Conservation (phyloP, 176 grass and related monocot genomes). For the Otatea glauca region DNA sequence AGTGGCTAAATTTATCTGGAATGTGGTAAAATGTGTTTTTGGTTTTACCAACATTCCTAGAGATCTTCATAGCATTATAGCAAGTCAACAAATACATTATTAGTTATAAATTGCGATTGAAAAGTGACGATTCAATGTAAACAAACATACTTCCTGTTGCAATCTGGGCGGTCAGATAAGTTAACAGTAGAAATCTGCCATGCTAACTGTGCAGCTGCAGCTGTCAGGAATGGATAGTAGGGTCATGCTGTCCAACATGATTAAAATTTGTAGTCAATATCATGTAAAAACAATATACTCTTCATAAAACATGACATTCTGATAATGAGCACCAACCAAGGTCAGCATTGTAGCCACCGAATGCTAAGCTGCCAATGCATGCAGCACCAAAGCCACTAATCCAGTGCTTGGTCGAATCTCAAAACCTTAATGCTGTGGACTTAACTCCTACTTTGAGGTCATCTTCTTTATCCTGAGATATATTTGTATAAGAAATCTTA, state of each 20-base stretch:
- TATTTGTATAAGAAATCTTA: neutral
- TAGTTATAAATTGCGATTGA: neutral
- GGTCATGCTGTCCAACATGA: conserved; percentile 71
- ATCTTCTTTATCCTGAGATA: conserved; percentile 85
- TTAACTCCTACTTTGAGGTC: conserved; percentile 84
- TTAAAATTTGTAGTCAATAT: conserved; percentile 34
- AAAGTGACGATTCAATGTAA: neutral
- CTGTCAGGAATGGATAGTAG: conserved; percentile 72
- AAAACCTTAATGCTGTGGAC: conserved; percentile 89
- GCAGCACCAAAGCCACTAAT: conserved; percentile 67
- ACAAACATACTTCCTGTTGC: conserved; percentile 76
- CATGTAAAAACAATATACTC: neutral
- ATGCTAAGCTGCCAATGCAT: conserved; percentile 63
- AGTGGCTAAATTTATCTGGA: no score
- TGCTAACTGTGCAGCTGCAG: conserved; percentile 62
- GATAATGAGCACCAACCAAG: conserved; percentile 56
- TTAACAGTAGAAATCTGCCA: conserved; percentile 86
- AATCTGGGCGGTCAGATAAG: conserved; percentile 64
- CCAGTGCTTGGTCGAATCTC: conserved; percentile 77
- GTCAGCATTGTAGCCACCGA: conserved; percentile 79
- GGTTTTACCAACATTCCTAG: no score
- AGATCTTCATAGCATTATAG: neutral
- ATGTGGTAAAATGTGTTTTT: no score
- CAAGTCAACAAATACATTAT: neutral
- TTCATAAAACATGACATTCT: neutral